A percentile compares a stretch with the other conserved stretches of the same genome.
phyloP scores from a whole-genome alignment of 2,329 filamentous ascomycete genomes.

The Setomelanomma holmii region DNA sequence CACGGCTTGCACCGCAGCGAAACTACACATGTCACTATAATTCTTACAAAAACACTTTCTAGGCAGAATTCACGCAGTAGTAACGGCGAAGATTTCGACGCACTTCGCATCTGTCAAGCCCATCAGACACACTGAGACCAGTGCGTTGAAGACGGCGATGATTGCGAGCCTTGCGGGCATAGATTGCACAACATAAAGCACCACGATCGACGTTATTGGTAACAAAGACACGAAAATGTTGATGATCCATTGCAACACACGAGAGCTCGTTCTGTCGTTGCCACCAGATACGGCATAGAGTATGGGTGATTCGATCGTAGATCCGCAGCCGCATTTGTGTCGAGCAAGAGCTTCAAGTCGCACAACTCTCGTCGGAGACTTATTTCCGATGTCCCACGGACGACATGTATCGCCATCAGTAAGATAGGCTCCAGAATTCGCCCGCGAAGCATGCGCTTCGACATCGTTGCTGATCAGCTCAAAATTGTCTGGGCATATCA shows the following conservation, averaged over 20 bases:
- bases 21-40: constrained; percentile 2
- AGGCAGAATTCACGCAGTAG: constrained; percentile 28
- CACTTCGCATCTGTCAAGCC: constrained; percentile 29
- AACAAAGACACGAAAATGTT: constrained; percentile 28
- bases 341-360: too few relatives aligned
- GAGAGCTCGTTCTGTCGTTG: constrained; percentile 18
- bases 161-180: constrained; percentile 15
- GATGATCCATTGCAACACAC: constrained; percentile 24
- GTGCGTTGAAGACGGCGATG: constrained; percentile 32
- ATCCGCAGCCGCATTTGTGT: constrained; percentile 13
- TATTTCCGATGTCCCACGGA: too few relatives aligned
- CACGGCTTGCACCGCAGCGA: constrained; percentile 14
- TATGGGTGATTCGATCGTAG: constrained; percentile 17
- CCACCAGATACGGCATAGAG: constrained; percentile 12
- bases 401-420: constrained; percentile 19
- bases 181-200: constrained; percentile 17
- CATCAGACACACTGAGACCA: constrained; percentile 27
- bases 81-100: constrained; percentile 33
- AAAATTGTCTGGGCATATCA: constrained; percentile 13
- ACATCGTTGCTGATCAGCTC: constrained; percentile 15
- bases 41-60: neutral
- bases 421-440: constrained; percentile 2
- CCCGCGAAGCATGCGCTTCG: constrained; percentile 13
- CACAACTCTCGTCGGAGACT: too few relatives aligned
- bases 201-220: constrained; percentile 27